Percentiles rank a stretch among this genome's conserved stretches.
phyloP scores from a whole-genome alignment of 2,329 filamentous ascomycete genomes.

The Aquanectria penicillioides region DNA sequence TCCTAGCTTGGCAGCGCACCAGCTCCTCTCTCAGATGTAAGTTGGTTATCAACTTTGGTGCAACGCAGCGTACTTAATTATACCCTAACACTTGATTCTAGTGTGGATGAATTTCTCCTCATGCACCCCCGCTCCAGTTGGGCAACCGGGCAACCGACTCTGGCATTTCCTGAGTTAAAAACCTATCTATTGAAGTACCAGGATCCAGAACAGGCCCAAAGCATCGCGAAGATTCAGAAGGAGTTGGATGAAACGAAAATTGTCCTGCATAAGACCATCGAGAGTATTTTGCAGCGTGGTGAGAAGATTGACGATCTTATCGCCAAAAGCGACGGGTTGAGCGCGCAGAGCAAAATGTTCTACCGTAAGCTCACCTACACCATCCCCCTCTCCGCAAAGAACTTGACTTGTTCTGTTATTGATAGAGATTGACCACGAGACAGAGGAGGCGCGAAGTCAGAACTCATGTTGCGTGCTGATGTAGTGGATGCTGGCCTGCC shows the following conservation, averaged over 20 bases:
- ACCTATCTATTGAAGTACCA: conserved; percentile 81
- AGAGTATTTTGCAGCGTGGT: conserved; percentile 84
- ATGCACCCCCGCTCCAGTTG: conserved; percentile 78
- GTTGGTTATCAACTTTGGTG: background rate
- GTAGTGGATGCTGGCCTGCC: conserved; percentile 53
- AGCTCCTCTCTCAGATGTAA: conserved; percentile 80
- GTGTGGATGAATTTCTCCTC: conserved; percentile 82
- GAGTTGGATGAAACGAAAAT: conserved; percentile 98
- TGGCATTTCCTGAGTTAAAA: conserved; percentile 78
- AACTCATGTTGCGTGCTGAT: conserved; percentile 80
- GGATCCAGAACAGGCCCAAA: conserved; percentile 88
- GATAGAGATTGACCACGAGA: background rate
- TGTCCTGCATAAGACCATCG: conserved; percentile 95
- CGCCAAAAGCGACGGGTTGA: conserved; percentile 90
- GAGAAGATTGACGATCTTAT: conserved; percentile 97
- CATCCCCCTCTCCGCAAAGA: background rate
- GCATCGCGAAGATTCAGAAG: conserved; percentile 93
- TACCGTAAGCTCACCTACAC: conserved; percentile 70
- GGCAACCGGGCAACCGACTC: conserved; percentile 62
- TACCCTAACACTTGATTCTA: background rate
- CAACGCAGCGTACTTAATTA: background rate
- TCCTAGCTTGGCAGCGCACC: conserved; percentile 81
- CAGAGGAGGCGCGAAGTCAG: conserved; percentile 78
- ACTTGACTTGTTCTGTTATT: background rate
- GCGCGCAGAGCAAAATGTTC: conserved; percentile 96